Evolutionary conservation across 306 rosid species (phyloP).

Genomic region (Pterocarpus macrocarpus): DNA sequence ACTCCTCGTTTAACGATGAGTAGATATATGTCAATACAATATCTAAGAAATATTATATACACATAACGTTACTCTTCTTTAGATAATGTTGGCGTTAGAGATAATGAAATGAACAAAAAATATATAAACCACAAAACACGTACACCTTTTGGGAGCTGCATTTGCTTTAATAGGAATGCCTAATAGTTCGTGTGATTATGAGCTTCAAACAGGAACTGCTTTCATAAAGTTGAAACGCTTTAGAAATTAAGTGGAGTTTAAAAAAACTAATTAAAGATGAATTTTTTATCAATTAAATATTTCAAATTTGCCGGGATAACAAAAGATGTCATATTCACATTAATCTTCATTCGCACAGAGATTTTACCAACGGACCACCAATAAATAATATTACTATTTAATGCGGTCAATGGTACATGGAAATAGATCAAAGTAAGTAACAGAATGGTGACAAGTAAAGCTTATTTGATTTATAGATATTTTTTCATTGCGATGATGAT

Average conservation of each 20-base stretch:
- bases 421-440: neutral
- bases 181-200: neutral
- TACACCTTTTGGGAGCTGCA: constrained; percentile 1
- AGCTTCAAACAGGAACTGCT: constrained; percentile 3
- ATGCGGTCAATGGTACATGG: constrained; percentile 1
- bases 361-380: constrained; percentile 24
- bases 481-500: neutral
- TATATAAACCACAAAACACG: constrained; percentile 18
- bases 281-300: neutral
- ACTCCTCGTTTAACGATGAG: no score
- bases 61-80: no score
- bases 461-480: no score
- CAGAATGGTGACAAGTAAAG: neutral
- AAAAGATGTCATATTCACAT: neutral
- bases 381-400: constrained; percentile 9
- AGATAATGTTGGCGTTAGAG: constrained; percentile 20
- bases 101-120: constrained; percentile 21
- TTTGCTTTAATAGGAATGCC: neutral
- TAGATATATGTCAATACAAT: no score
- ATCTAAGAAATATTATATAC: no score
- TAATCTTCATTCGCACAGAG: constrained; percentile 13
- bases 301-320: neutral
- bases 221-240: neutral
- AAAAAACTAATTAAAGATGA: neutral
- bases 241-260: neutral